Evolutionary conservation across 768 basidiomycete species (phyloP).

Genomic region (Amanita pallidorosea): DNA sequence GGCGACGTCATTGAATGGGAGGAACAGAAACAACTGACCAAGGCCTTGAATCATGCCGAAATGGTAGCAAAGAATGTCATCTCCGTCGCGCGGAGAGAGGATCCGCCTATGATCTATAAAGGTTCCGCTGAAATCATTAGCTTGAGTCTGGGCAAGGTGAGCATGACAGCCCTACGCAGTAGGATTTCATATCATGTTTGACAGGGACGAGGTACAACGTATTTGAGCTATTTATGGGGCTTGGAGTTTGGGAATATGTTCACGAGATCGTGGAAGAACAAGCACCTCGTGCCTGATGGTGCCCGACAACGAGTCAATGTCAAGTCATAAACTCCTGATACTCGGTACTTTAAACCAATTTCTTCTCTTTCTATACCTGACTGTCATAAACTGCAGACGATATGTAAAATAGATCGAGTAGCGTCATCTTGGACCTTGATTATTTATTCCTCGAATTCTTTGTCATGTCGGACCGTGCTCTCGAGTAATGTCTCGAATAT

Average conservation of each 20-base stretch:
- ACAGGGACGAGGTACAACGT: conserved; percentile 1
- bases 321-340: not conserved
- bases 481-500: too few relatives aligned
- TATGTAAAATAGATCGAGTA: too few relatives aligned
- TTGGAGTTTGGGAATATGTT: conserved; percentile 5
- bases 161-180: conserved; percentile 3
- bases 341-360: too few relatives aligned
- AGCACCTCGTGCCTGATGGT: not conserved
- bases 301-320: not conserved
- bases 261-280: not conserved
- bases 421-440: too few relatives aligned
- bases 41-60: conserved; percentile 31
- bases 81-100: conserved; percentile 25
- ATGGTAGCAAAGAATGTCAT: conserved; percentile 42
- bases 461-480: too few relatives aligned
- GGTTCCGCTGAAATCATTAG: conserved; percentile 42
- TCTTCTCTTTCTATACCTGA: too few relatives aligned
- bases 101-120: conserved; percentile 27
- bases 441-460: too few relatives aligned
- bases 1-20: conserved; percentile 56
- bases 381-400: too few relatives aligned
- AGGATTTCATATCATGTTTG: not conserved
- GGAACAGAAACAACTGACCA: conserved; percentile 50
- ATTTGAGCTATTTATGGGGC: conserved; percentile 3
- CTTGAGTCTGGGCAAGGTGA: conserved; percentile 47